Conservation (phyloP, 106 monocot genomes). For the Dioscorea dumetorum region DNA sequence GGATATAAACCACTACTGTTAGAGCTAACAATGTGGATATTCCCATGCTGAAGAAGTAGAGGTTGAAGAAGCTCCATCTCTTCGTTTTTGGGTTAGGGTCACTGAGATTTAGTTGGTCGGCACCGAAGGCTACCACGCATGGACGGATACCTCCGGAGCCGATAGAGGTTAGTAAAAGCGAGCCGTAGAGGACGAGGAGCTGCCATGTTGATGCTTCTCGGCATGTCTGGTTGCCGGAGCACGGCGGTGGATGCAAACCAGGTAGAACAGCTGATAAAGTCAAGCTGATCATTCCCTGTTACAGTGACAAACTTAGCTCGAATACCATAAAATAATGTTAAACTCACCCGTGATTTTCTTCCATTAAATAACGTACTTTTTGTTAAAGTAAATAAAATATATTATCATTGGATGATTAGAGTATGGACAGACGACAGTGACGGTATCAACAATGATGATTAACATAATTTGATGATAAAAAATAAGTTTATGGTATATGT, state of each 20-base stretch:
- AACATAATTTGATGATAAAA: no score
- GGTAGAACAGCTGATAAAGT: constrained; percentile 50
- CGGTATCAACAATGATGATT: not conserved
- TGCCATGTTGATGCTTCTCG: constrained; percentile 28
- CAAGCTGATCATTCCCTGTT: constrained; percentile 53
- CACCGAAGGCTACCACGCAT: constrained; percentile 74
- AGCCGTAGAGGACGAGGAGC: constrained; percentile 44
- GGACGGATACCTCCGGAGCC: constrained; percentile 85
- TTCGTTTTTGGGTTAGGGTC: not conserved
- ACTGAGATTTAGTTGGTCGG: constrained; percentile 54
- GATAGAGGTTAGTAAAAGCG: constrained; percentile 50
- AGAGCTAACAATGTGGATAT: constrained; percentile 18
- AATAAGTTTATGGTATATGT: not conserved
- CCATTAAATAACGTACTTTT: no score
- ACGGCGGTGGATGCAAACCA: constrained; percentile 37
- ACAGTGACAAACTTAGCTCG: no score
- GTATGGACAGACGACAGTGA: no score
- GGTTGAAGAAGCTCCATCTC: constrained; percentile 39
- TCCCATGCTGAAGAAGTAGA: constrained; percentile 34
- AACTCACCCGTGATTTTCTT: no score
- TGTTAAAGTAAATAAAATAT: no score
- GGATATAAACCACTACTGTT: constrained; percentile 37
- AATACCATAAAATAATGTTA: no score
- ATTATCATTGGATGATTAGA: not conserved
- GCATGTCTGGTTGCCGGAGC: constrained; percentile 15